These are phyloP conservation scores for Nakaseomyces nivariensis DNA, from an alignment of 1,139 yeast species.

Conservation along the genomic window DNA sequence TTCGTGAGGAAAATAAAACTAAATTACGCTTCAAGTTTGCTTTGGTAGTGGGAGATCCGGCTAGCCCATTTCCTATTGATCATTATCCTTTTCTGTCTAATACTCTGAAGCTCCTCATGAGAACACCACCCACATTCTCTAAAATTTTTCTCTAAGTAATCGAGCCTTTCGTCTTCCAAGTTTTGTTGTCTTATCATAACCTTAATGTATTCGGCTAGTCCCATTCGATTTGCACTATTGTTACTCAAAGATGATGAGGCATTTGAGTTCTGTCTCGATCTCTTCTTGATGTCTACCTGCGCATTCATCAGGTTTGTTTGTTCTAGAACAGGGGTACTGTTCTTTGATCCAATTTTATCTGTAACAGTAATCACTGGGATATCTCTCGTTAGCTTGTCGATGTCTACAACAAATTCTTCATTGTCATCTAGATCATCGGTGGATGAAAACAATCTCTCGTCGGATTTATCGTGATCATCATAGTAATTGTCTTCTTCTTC, in stretches of 20 bases:
- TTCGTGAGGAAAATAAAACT: neutral
- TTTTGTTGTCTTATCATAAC: constrained; percentile 12
- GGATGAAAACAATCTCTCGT: neutral
- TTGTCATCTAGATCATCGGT: neutral
- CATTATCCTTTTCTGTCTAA: constrained; percentile 13
- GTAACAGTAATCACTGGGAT: neutral
- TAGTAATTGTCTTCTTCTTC: neutral
- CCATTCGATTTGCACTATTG: neutral
- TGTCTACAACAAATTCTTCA: neutral
- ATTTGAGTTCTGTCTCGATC: neutral
- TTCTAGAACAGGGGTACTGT: neutral
- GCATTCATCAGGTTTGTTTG: neutral
- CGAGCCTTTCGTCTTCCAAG: constrained; percentile 13
- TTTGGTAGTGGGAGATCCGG: constrained; percentile 13
- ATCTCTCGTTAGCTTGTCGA: neutral
- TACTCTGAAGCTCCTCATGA: constrained; percentile 10
- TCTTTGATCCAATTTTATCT: neutral
- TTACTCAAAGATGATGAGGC: neutral
- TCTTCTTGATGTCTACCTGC: neutral
- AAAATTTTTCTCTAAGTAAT: constrained; percentile 11
- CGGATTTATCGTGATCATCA: neutral
- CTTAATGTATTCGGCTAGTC: constrained; percentile 8
- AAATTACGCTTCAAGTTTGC: neutral
- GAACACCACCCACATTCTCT: constrained; percentile 16
- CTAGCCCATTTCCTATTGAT: constrained; percentile 18